phyloP scores from a whole-genome alignment of 2,329 filamentous ascomycete genomes.

The Colletotrichum graminicola region DNA sequence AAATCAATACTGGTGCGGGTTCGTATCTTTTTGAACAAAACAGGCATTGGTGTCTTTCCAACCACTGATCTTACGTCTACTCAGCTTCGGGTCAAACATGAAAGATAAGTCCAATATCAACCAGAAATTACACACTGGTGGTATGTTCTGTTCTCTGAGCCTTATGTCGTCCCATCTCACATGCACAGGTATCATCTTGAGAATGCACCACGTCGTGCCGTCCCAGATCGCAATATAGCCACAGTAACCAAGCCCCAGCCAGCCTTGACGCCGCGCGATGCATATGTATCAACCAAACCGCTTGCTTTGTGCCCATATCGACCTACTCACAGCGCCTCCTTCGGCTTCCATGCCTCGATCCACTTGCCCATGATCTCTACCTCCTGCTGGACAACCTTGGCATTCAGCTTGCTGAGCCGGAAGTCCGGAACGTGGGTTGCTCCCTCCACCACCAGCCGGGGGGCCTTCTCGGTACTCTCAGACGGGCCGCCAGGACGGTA shows the following conservation, averaged over 20 bases:
- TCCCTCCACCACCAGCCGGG: slow-evolving; percentile 29
- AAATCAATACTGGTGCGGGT: background rate
- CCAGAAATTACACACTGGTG: background rate
- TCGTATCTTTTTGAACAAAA: too few species aligned
- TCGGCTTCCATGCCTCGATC: slow-evolving; percentile 37
- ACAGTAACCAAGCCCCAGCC: background rate
- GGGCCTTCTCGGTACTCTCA: slow-evolving; percentile 25
- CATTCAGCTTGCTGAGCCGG: background rate
- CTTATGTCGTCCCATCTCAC: background rate
- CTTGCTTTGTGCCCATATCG: background rate
- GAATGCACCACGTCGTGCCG: background rate
- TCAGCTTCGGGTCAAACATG: background rate
- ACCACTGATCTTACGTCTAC: too few species aligned
- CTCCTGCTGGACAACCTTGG: slow-evolving; percentile 17
- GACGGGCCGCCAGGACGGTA: slow-evolving; percentile 32
- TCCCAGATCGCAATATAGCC: background rate
- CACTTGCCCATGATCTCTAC: slow-evolving; percentile 37
- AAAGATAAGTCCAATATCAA: background rate
- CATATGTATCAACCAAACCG: background rate
- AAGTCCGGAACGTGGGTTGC: slow-evolving; percentile 31
- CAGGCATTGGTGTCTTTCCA: background rate
- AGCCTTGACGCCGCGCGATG: slow-evolving; percentile 22
- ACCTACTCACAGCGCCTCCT: background rate
- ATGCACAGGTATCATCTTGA: slow-evolving; percentile 19
- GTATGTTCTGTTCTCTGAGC: background rate